These are phyloP conservation scores for Wickerhamiella slavikovae DNA, from an alignment of 805 yeast genomes.

Conservation along the genomic window DNA sequence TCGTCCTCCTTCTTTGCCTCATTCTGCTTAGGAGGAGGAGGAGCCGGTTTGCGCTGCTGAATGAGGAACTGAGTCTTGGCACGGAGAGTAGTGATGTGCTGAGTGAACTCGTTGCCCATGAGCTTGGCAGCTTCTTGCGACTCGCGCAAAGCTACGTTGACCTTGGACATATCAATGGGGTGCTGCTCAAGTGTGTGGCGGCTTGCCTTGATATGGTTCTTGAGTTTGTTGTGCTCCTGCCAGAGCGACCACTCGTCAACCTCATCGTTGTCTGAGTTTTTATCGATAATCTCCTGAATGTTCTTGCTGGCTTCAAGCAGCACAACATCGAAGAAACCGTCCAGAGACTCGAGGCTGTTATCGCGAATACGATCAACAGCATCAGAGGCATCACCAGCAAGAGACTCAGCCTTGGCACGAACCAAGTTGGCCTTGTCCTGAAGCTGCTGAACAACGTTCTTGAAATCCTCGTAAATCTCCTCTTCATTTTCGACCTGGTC, in stretches of 20 bases:
- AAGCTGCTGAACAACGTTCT: slow-evolving; percentile 7
- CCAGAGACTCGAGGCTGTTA: slow-evolving; percentile 13
- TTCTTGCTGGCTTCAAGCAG: slow-evolving; percentile 12
- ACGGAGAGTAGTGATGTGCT: slow-evolving; percentile 8
- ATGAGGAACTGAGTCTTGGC: slow-evolving; percentile 11
- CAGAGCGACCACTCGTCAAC: slow-evolving; percentile 26
- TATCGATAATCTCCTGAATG: slow-evolving; percentile 7
- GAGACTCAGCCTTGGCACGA: slow-evolving; percentile 10
- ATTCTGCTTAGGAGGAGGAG: not conserved
- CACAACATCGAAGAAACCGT: slow-evolving; percentile 13
- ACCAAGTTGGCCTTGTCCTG: slow-evolving; percentile 10
- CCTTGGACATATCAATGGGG: slow-evolving; percentile 9
- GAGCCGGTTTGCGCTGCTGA: slow-evolving; percentile 11
- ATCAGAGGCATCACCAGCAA: slow-evolving; percentile 10
- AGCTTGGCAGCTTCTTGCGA: slow-evolving; percentile 12
- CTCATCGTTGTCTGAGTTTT: slow-evolving; percentile 8
- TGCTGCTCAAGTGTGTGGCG: slow-evolving; percentile 9
- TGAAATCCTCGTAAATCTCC: slow-evolving; percentile 9
- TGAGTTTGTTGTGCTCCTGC: slow-evolving; percentile 9
- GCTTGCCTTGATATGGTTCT: slow-evolving; percentile 7
- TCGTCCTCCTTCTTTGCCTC: not conserved
- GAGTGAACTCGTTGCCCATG: slow-evolving; percentile 10
- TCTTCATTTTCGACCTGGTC: slow-evolving; percentile 6
- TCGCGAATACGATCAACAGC: slow-evolving; percentile 8
- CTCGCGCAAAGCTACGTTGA: slow-evolving; percentile 11